phyloP scores from a whole-genome alignment of 352 stramenopile species.

The Phytophthora citricola region DNA sequence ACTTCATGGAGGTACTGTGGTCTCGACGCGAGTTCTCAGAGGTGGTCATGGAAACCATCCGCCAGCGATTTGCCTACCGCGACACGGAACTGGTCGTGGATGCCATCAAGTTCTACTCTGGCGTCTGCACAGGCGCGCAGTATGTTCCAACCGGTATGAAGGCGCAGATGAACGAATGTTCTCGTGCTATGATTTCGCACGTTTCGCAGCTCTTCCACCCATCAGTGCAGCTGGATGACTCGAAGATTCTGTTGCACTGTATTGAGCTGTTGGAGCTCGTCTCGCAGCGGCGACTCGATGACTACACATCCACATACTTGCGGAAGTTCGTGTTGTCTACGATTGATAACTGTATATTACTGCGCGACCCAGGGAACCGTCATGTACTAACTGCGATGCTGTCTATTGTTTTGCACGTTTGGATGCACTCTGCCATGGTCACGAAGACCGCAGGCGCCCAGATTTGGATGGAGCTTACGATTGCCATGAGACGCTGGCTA shows the following conservation, averaged over 20 bases:
- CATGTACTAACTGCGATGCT: slow-evolving; percentile 80
- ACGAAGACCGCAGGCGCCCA: slow-evolving; percentile 64
- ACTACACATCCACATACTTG: slow-evolving; percentile 87
- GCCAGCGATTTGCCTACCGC: slow-evolving; percentile 86
- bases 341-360: slow-evolving; percentile 76
- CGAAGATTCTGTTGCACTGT: slow-evolving; percentile 86
- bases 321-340: slow-evolving; percentile 90
- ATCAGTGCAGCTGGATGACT: slow-evolving; percentile 82
- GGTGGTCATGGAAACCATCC: slow-evolving; percentile 89
- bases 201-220: slow-evolving; percentile 90
- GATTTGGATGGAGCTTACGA: slow-evolving; percentile 84
- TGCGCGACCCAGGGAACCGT: slow-evolving; percentile 72
- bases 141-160: slow-evolving; percentile 85
- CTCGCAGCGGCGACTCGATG: slow-evolving; percentile 80
- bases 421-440: slow-evolving; percentile 81
- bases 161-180: slow-evolving; percentile 82
- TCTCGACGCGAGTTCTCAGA: slow-evolving; percentile 80
- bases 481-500: slow-evolving; percentile 83
- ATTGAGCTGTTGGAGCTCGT: slow-evolving; percentile 88
- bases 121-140: slow-evolving; percentile 76
- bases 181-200: slow-evolving; percentile 86
- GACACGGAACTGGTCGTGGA: slow-evolving; percentile 86
- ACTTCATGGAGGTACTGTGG: slow-evolving; percentile 88
- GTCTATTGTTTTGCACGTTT: slow-evolving; percentile 84
- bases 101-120: slow-evolving; percentile 90